A percentile compares a stretch with the other conserved stretches of the same genome.
These are phyloP conservation scores for Ceratocystis destructans DNA, from an alignment of 2,329 filamentous ascomycete genomes.

Conservation along the genomic window DNA sequence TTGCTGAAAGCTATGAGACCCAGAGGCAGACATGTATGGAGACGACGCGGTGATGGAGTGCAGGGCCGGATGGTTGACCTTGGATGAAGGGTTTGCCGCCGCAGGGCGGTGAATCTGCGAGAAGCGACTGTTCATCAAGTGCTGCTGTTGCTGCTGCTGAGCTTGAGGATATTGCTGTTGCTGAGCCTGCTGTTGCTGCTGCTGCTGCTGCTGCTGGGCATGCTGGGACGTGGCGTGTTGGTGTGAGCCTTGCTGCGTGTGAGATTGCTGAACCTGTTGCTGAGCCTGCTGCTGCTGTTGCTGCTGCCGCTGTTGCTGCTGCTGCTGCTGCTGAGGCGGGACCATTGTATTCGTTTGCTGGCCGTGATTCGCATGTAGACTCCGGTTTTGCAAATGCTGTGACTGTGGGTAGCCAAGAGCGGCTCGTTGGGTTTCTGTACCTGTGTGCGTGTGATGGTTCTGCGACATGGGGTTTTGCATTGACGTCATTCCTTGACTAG, in stretches of 20 bases:
- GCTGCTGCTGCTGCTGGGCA: constrained; percentile 20
- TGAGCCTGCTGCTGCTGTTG: not conserved
- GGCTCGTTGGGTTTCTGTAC: constrained; percentile 11
- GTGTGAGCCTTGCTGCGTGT: constrained; percentile 17
- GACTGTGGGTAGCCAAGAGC: constrained; percentile 4
- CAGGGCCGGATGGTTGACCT: constrained; percentile 11
- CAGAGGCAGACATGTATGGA: constrained; percentile 13
- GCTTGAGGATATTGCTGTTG: constrained; percentile 18
- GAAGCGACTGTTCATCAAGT: constrained; percentile 14
- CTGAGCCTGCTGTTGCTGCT: constrained; percentile 6
- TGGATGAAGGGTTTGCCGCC: constrained; percentile 13
- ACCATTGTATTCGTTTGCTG: constrained; percentile 16
- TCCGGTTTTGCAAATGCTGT: constrained; percentile 7
- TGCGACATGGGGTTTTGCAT: constrained; percentile 13
- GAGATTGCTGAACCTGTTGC: constrained; percentile 8
- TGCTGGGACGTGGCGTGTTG: constrained; percentile 18
- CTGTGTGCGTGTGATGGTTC: constrained; percentile 11
- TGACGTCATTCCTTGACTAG: constrained; percentile 4
- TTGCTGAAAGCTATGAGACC: constrained; percentile 7
- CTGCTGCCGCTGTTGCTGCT: constrained; percentile 19
- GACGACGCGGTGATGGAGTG: constrained; percentile 11
- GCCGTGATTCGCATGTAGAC: constrained; percentile 11
- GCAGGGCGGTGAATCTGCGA: not conserved
- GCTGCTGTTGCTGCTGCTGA: constrained; percentile 20
- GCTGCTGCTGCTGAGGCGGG: constrained; percentile 4